Percentiles rank a stretch among this genome's conserved stretches.
Conservation (phyloP, 2,329 filamentous ascomycete species). For the Aspergillus costaricaensis region DNA sequence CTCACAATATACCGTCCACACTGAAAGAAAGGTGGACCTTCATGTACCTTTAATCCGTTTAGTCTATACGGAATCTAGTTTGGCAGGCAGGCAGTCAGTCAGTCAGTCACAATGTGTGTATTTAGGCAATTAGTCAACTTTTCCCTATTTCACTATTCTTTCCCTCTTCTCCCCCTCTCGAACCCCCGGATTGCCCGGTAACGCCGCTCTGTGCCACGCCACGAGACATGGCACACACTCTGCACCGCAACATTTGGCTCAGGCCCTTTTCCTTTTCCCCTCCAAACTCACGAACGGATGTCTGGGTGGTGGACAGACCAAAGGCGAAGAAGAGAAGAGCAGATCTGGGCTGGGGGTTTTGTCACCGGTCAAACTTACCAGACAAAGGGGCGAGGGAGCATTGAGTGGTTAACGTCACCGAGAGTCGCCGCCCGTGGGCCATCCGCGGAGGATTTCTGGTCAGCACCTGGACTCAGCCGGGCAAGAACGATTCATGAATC, state of each 20-base stretch:
- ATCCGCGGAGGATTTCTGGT: constrained; percentile 1
- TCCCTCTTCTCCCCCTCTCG: too few species aligned
- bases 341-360: not conserved
- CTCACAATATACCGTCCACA: not conserved
- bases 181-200: too few species aligned
- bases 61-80: too few species aligned
- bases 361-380: constrained; percentile 12
- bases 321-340: not conserved
- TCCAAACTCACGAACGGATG: not conserved
- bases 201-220: not conserved
- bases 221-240: not conserved
- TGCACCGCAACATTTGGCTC: not conserved
- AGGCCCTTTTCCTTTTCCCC: not conserved
- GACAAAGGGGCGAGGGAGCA: constrained; percentile 12
- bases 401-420: constrained; percentile 25
- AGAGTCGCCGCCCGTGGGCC: constrained; percentile 2
- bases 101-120: too few species aligned
- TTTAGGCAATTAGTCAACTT: too few species aligned
- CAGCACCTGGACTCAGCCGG: constrained; percentile 6
- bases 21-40: too few species aligned
- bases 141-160: too few species aligned
- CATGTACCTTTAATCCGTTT: too few species aligned
- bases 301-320: not conserved
- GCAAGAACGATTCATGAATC: constrained; percentile 8
- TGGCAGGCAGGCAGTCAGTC: too few species aligned